These are phyloP conservation scores for Eucalyptus paniculata DNA, from an alignment of 345 rosid species.

Conservation along the genomic window DNA sequence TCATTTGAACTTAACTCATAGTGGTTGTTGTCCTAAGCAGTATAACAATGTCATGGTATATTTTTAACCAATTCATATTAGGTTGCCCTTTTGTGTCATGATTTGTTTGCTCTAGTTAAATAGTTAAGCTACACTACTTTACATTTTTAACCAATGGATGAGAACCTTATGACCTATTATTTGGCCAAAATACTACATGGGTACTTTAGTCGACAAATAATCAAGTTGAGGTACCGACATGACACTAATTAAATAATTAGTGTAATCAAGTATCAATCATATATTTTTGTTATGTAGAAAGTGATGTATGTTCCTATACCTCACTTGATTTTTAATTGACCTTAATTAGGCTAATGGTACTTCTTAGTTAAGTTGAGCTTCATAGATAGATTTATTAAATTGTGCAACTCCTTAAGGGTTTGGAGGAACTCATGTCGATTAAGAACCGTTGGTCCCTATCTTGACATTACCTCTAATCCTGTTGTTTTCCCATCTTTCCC, in stretches of 20 bases:
- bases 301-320: too few relatives aligned
- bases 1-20: background rate
- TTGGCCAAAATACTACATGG: background rate
- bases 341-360: fast-evolving
- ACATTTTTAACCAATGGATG: background rate
- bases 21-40: background rate
- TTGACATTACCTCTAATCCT: background rate
- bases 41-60: background rate
- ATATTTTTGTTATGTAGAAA: background rate
- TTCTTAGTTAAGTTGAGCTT: background rate
- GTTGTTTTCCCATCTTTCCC: background rate
- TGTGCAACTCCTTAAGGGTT: background rate
- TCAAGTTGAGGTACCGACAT: background rate
- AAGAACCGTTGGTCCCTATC: background rate
- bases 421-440: background rate
- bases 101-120: background rate
- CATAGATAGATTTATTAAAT: too few relatives aligned
- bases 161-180: too few relatives aligned
- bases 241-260: background rate
- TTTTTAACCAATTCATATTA: background rate
- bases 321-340: background rate
- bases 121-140: background rate
- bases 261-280: background rate
- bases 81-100: background rate
- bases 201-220: background rate